Conservation (phyloP, 1,139 yeast genomes). For the Pichia inconspicua region DNA sequence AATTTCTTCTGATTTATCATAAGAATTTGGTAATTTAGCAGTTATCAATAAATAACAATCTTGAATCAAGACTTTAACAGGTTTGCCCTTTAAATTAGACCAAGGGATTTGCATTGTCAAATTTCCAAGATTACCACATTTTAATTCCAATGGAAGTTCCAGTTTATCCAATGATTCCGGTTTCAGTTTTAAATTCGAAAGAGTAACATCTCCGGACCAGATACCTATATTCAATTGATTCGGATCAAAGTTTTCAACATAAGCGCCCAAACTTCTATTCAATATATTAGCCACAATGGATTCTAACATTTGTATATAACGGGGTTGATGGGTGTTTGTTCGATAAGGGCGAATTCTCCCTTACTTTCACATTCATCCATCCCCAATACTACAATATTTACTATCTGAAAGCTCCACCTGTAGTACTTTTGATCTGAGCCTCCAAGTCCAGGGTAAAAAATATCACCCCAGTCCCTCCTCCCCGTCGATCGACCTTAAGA, state of each 20-base stretch:
- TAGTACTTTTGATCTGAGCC: too few relatives aligned
- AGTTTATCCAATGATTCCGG: constrained; percentile 80
- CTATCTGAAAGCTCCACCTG: too few relatives aligned
- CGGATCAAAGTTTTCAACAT: constrained; percentile 93
- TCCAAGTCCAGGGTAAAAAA: too few relatives aligned
- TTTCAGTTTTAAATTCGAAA: constrained; percentile 67
- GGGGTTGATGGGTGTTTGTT: too few relatives aligned
- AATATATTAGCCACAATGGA: constrained; percentile 48
- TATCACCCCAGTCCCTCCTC: too few relatives aligned
- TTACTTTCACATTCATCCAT: too few relatives aligned
- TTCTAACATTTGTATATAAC: constrained; percentile 38
- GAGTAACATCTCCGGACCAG: constrained; percentile 95
- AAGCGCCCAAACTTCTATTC: constrained; percentile 52
- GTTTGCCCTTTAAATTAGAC: constrained; percentile 89
- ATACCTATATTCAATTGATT: constrained; percentile 91
- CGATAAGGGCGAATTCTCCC: too few relatives aligned
- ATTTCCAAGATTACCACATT: constrained; percentile 86
- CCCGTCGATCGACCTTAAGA: too few relatives aligned
- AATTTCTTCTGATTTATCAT: constrained; percentile 59
- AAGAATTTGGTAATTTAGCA: constrained; percentile 52
- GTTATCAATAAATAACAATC: constrained; percentile 78
- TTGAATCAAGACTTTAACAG: constrained; percentile 84
- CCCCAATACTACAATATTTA: too few relatives aligned
- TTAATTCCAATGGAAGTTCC: constrained; percentile 80
- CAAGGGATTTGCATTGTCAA: constrained; percentile 90